Base-by-base conservation (phyloP, 768 basidiomycete genomes). In the Chalciporus chontae region DNA sequence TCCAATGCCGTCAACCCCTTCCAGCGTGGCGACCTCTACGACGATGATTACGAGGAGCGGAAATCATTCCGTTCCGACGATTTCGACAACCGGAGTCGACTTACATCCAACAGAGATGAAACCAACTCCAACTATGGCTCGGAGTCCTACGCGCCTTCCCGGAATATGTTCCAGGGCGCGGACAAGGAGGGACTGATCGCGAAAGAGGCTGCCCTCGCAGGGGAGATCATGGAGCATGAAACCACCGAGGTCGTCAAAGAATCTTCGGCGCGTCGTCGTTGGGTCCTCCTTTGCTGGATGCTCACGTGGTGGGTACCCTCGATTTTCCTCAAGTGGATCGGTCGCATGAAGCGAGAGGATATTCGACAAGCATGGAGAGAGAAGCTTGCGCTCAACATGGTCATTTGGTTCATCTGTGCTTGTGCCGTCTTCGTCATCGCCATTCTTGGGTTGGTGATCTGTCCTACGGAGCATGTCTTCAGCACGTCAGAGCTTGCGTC, bases 351-450 rank as follows among this genome's bases (percentile, higher is more conserved):
- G 72, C 86, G 95, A 7, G 67, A 86, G 54, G 96, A 99, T 60
- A 77, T 99, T 19, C 82, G 88, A 21, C 93, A 97, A 68, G 96
- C 96, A 2, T 99, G 96, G 96, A 75, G 95, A 51, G 96, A 98
- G 71, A 98, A 99, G 69, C 75, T 97, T 1, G 90, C 92, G 3
- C 79, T 97, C 62, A 97, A 98, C 68, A 69, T 99, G 51, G 74
- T 99, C 70, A 98, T 99, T 59, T 97, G 94, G 95, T 83, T 96
- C 62, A 74, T 90, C 26, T 97, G 94, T 55, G 86, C 69, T n/a
- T 83, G 82, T 58, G 85, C 92, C 1, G 77, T 94, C 41, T 98
- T 99, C 68, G 88, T 99, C 61, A 94, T 98, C 61, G 91, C 90
- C 9, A 68, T 94, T 21, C 75, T 98, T 24, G 92, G 91, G 10